Conservation (phyloP, 73 alveolate genomes). For the Paramecium pentaurelia region DNA sequence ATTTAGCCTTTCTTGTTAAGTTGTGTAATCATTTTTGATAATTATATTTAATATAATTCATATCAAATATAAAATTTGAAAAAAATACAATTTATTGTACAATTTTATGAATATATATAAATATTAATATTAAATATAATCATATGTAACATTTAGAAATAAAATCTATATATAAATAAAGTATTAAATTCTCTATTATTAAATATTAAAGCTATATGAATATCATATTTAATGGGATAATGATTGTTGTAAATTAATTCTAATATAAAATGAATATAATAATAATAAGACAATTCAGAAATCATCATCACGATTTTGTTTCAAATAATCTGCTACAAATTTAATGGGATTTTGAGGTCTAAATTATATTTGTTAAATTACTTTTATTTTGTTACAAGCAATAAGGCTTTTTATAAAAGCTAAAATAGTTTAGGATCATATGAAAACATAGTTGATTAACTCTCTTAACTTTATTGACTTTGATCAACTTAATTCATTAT, state of each 20-base stretch:
- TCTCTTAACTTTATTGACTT: not conserved
- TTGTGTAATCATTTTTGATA: not conserved
- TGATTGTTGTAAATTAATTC: not conserved
- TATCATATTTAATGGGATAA: not conserved
- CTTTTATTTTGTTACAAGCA: not conserved
- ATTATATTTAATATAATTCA: not conserved
- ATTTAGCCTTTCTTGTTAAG: not conserved
- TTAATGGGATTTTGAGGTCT: slow-evolving; percentile 9
- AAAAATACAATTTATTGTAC: not conserved
- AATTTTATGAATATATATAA: not conserved
- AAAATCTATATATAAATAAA: not conserved
- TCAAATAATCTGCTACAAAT: not conserved
- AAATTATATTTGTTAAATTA: not conserved
- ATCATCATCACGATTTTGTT: not conserved
- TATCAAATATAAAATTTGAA: not conserved
- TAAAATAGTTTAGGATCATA: not conserved
- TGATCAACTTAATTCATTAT: not conserved
- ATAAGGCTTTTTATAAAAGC: not conserved
- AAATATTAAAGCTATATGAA: not conserved
- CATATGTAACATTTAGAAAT: not conserved
- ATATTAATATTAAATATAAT: not conserved
- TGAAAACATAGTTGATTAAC: not conserved
- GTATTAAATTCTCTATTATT: not conserved
- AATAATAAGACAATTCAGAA: not conserved
- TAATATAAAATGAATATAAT: not conserved